Percentiles rank a stretch among this genome's conserved stretches.
Conservation (phyloP, 2,329 filamentous ascomycete genomes). For the Ustulina deusta region DNA sequence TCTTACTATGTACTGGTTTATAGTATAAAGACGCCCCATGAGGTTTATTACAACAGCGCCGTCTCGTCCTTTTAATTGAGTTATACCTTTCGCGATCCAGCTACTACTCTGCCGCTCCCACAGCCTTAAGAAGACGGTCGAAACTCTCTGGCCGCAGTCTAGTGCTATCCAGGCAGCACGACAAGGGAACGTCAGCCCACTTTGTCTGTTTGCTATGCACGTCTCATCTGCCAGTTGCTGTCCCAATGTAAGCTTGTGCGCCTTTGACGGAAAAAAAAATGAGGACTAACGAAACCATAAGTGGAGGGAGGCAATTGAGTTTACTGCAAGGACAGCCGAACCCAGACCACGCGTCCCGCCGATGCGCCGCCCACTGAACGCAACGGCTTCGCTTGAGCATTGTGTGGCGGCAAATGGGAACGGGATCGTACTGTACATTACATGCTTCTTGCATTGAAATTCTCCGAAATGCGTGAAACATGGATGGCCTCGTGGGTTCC, state of each 20-base stretch:
- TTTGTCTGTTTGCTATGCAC: constrained; percentile 7
- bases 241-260: background rate
- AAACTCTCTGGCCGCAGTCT: background rate
- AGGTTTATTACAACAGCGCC: no score
- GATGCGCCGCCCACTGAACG: constrained; percentile 6
- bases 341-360: background rate
- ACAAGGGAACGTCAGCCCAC: constrained; percentile 4
- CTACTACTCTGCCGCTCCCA: background rate
- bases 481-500: constrained; percentile 2
- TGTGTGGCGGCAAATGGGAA: constrained; percentile 14
- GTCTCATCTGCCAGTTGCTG: constrained; percentile 5
- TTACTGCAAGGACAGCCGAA: background rate
- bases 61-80: background rate
- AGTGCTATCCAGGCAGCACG: background rate
- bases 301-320: constrained; percentile 4
- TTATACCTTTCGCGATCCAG: background rate
- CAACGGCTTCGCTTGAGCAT: constrained; percentile 5
- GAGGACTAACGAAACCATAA: background rate
- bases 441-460: constrained; percentile 36
- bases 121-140: background rate
- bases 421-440: constrained; percentile 29
- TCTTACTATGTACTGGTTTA: no score
- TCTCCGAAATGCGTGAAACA: constrained; percentile 35
- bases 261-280: background rate
- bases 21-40: background rate